phyloP scores from a whole-genome alignment of 495 filamentous ascomycete species.

The Articulospora tetracladia region DNA sequence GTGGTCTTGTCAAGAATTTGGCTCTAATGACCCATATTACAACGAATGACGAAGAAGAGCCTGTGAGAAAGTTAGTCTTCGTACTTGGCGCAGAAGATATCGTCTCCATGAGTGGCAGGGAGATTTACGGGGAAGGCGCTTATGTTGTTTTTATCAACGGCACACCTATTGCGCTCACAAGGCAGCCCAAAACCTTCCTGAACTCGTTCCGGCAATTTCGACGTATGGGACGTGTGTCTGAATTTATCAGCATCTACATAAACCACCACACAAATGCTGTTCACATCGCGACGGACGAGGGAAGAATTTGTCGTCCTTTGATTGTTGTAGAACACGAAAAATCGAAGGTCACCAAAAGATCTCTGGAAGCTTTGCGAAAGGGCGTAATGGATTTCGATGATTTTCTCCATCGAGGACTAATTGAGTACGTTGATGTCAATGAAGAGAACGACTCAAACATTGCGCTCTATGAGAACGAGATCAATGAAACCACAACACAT shows the following conservation, averaged over 20 bases:
- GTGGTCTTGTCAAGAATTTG: constrained; percentile 96
- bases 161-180: constrained; percentile 80
- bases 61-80: constrained; percentile 76
- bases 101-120: constrained; percentile 63
- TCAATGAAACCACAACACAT: constrained; percentile 79
- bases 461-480: constrained; percentile 79
- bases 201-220: constrained; percentile 77
- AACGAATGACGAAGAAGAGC: constrained; percentile 87
- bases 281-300: constrained; percentile 95
- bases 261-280: constrained; percentile 88
- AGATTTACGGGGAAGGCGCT: constrained; percentile 76
- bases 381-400: constrained; percentile 87
- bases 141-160: constrained; percentile 95
- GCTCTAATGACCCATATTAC: constrained; percentile 99
- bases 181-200: constrained; percentile 78
- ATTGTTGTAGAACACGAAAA: constrained; percentile 88
- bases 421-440: constrained; percentile 97
- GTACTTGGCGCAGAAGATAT: constrained; percentile 78
- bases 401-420: constrained; percentile 80
- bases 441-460: constrained; percentile 97
- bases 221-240: constrained; percentile 82
- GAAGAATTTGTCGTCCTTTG: constrained; percentile 88
- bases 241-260: constrained; percentile 93
- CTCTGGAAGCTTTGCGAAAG: constrained; percentile 73
- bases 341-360: constrained; percentile 69